phyloP scores from a whole-genome alignment of 2,329 filamentous ascomycete species.

The Aspergillus sp. region DNA sequence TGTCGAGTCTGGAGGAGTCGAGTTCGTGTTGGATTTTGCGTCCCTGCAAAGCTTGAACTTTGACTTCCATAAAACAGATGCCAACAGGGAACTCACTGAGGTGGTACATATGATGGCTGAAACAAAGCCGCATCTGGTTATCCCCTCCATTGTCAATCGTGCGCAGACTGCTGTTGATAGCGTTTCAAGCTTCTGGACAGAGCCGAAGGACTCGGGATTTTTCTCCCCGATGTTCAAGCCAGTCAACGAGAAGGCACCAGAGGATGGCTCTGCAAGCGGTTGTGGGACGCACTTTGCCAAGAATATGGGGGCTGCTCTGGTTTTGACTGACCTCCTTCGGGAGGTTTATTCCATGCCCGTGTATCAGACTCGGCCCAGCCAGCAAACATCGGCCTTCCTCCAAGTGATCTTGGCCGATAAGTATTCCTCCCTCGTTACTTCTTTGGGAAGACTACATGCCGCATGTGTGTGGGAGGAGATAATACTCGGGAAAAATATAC shows the following conservation, averaged over 20 bases:
- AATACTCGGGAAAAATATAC: constrained; percentile 61
- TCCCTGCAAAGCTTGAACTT: constrained; percentile 72
- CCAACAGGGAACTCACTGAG: constrained; percentile 60
- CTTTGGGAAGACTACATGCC: constrained; percentile 67
- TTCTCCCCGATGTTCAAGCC: constrained; percentile 56
- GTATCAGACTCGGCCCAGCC: constrained; percentile 53
- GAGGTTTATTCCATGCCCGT: constrained; percentile 60
- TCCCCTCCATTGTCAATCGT: constrained; percentile 71
- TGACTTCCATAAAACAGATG: constrained; percentile 57
- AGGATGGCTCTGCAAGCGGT: constrained; percentile 26
- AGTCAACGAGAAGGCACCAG: constrained; percentile 10
- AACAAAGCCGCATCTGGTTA: constrained; percentile 64
- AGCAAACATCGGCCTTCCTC: constrained; percentile 56
- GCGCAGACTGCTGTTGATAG: constrained; percentile 60
- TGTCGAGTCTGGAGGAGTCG: constrained; percentile 68
- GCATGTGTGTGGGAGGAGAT: constrained; percentile 81
- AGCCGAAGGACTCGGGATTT: constrained; percentile 49
- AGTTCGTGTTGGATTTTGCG: constrained; percentile 73
- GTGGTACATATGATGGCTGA: constrained; percentile 74
- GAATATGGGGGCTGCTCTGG: constrained; percentile 66
- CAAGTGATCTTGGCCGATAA: constrained; percentile 77
- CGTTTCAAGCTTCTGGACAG: constrained; percentile 56
- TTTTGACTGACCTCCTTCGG: constrained; percentile 64
- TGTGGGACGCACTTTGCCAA: constrained; percentile 71
- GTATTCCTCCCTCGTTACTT: constrained; percentile 63